Conservation (phyloP, 768 basidiomycete species). For the Lactifluus pinguis region DNA sequence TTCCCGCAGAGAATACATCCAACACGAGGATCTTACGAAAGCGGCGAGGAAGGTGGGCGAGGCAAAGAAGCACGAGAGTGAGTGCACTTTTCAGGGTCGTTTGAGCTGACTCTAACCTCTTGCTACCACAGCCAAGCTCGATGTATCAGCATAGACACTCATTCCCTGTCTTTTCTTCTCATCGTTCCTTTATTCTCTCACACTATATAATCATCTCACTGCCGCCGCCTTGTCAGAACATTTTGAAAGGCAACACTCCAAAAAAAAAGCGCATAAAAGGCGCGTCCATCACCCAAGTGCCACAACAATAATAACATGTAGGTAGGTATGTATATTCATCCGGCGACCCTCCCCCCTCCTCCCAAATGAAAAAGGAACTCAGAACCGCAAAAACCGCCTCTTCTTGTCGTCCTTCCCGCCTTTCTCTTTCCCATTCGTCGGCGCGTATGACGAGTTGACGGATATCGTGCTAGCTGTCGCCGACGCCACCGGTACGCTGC, state of each 20-base stretch:
- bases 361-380: neutral
- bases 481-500: slow-evolving; percentile 36
- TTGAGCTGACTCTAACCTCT: neutral
- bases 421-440: slow-evolving; percentile 23
- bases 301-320: neutral
- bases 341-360: neutral
- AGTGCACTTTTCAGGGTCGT: slow-evolving; percentile 26
- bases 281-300: neutral
- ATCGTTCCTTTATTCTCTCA: neutral
- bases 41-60: slow-evolving; percentile 93
- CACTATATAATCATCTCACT: slow-evolving; percentile 3
- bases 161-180: neutral
- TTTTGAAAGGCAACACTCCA: neutral
- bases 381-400: slow-evolving; percentile 34
- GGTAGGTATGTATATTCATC: neutral
- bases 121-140: slow-evolving; percentile 11
- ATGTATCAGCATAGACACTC: slow-evolving; percentile 11
- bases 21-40: slow-evolving; percentile 93
- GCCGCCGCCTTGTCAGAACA: neutral
- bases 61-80: slow-evolving; percentile 96
- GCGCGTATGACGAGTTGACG: slow-evolving; percentile 3
- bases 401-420: slow-evolving; percentile 69
- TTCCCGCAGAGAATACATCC: slow-evolving; percentile 64
- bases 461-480: slow-evolving; percentile 40
- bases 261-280: neutral